phyloP scores from a whole-genome alignment of 2,329 filamentous ascomycete genomes.

The Aspergillus thermomutatus region DNA sequence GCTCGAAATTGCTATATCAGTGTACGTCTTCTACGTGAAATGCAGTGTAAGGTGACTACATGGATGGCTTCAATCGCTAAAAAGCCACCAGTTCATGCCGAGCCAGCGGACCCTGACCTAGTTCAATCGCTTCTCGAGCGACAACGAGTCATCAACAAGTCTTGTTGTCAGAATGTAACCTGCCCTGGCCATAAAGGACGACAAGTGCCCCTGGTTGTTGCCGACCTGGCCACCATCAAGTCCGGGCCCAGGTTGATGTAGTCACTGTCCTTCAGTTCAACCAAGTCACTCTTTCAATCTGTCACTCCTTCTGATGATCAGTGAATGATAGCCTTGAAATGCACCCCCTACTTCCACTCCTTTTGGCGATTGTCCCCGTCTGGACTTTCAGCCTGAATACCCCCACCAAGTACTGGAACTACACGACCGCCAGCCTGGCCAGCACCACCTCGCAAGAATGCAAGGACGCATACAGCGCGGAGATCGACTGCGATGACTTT shows the following conservation, averaged over 20 bases:
- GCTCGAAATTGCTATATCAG: neutral
- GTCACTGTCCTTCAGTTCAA: neutral
- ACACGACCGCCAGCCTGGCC: conserved; percentile 6
- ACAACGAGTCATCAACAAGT: too few relatives aligned
- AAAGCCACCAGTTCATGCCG: neutral
- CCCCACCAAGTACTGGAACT: conserved; percentile 5
- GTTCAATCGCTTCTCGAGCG: neutral
- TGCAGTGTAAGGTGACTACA: neutral
- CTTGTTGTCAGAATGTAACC: neutral
- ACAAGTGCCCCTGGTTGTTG: neutral
- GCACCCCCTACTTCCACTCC: neutral
- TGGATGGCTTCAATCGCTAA: neutral
- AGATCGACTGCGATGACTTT: conserved; percentile 8
- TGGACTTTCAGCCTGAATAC: neutral
- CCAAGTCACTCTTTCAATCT: neutral
- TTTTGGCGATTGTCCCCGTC: neutral
- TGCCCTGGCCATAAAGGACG: neutral
- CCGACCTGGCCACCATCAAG: neutral
- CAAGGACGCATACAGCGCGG: conserved; percentile 11
- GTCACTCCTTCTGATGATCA: too few relatives aligned
- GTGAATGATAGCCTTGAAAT: neutral
- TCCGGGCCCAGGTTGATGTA: neutral
- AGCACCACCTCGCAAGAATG: conserved; percentile 9
- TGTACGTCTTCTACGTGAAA: neutral
- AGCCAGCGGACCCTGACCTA: neutral